A percentile compares a stretch with the other conserved stretches of the same genome.
phyloP scores from a whole-genome alignment of 2,329 filamentous ascomycete genomes.

The Cytospora piceicola region DNA sequence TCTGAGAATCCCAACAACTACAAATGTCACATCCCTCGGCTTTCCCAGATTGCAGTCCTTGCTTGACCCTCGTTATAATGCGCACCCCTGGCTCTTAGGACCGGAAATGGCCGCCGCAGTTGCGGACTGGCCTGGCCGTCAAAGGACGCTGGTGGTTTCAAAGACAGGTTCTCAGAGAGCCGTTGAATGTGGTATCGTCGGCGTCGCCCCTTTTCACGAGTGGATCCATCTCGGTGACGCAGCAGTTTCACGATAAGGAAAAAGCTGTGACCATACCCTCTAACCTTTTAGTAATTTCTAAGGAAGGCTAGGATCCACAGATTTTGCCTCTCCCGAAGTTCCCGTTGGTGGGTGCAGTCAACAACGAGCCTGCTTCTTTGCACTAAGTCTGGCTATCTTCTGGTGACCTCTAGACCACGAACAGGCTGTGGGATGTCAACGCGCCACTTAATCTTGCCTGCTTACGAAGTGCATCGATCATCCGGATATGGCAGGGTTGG shows the following conservation, averaged over 20 bases:
- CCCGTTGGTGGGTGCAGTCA: not conserved
- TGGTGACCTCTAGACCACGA: not conserved
- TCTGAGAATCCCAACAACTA: constrained; percentile 4
- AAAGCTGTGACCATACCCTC: constrained; percentile 25
- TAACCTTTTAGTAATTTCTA: constrained; percentile 21
- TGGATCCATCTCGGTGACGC: constrained; percentile 15
- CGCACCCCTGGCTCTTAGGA: constrained; percentile 15
- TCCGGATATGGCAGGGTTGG: not conserved
- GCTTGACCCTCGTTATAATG: constrained; percentile 9
- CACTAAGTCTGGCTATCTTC: not conserved
- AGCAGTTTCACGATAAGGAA: constrained; percentile 12
- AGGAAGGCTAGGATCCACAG: constrained; percentile 9
- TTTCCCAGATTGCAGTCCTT: constrained; percentile 18
- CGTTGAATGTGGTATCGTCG: constrained; percentile 6
- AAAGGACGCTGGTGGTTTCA: constrained; percentile 10
- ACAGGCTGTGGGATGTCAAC: not conserved
- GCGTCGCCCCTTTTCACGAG: constrained; percentile 19
- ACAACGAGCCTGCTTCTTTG: not conserved
- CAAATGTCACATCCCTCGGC: constrained; percentile 11
- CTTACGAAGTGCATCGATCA: not conserved
- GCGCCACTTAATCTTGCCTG: not conserved
- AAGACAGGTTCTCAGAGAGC: constrained; percentile 13
- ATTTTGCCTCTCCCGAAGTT: no score
- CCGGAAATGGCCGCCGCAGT: constrained; percentile 14
- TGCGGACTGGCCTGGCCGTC: constrained; percentile 17